Evolutionary conservation across 495 filamentous ascomycete genomes (phyloP).

Genomic region (Xanthoparmelia taractica): DNA sequence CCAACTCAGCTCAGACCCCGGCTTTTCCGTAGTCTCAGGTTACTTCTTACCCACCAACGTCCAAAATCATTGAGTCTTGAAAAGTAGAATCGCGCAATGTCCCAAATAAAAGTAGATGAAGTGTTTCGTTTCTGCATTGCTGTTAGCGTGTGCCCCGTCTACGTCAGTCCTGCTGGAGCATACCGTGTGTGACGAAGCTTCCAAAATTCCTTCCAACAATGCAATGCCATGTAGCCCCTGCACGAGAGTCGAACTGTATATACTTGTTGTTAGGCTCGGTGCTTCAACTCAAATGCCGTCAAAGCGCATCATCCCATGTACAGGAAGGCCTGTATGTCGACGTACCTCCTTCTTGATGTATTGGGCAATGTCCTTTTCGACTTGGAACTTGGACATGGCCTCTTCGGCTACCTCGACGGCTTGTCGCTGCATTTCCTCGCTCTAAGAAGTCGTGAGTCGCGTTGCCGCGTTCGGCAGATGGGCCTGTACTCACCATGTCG

Average conservation of each 20-base stretch:
- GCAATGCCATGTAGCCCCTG: constrained; percentile 96
- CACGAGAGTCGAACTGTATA: constrained; percentile 76
- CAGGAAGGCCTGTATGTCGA: background rate
- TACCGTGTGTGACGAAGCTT: constrained; percentile 98
- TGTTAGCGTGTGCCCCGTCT: background rate
- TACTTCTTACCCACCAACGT: background rate
- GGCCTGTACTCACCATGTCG: constrained; percentile 69
- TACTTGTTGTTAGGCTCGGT: background rate
- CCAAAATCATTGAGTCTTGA: constrained; percentile 82
- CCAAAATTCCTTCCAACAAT: constrained; percentile 98
- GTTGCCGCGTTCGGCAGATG: background rate
- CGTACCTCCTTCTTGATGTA: constrained; percentile 92
- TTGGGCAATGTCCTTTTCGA: constrained; percentile 98
- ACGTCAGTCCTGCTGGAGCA: constrained; percentile 17
- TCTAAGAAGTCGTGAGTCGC: constrained; percentile 45
- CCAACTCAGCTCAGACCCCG: constrained; percentile 4
- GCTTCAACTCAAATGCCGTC: background rate
- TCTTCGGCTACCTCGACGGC: constrained; percentile 88
- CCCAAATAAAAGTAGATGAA: constrained; percentile 99
- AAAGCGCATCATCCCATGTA: too few relatives aligned
- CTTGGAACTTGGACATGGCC: constrained; percentile 84
- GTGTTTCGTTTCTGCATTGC: constrained; percentile 80
- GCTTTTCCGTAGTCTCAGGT: background rate
- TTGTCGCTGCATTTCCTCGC: constrained; percentile 93
- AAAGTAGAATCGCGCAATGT: constrained; percentile 95